Evolutionary conservation across 371 early-diverging fungal genomes (phyloP), one percentile per base, ranked within the genome.

Genomic region (Syncephalastrum monosporum): DNA sequence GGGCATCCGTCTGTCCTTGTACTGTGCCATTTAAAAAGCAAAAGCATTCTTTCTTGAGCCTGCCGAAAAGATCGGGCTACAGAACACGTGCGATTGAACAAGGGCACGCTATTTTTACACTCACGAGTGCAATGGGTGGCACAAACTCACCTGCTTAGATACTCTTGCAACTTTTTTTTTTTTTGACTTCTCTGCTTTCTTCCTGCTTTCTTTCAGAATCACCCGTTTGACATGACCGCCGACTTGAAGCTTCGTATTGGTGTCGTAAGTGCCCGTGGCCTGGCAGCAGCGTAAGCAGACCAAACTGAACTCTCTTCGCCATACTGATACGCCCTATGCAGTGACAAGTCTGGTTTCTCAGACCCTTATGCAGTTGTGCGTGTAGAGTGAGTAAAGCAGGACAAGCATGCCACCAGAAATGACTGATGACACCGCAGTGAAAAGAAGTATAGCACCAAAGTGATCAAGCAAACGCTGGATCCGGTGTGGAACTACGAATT

Each of bases 401-500:
- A 33, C 7, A 33, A 3, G 38, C 38, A n/a, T 21, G n/a, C 21
- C 21, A 13, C 45, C 45, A 27, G 38, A 5, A 12, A 33, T 33
- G 38, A 10, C 38, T 45, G n/a, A 23, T 45, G 17, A n/a, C 12
- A 25, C 3, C 42, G 5, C 46, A 88, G 88, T 10, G 82, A 82
- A 38, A 84, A 85, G 62, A 85, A 82, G 48, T 82, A 82, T 56
- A 82, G 80, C 14, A 91, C 93, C 24, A 73, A 83, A 25, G 83
- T 88, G 5, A 65, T 90, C 55, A 69, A 78, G 54, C 82, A 87
- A 55, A 86, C 79, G 13, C 65, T 93, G 45, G 81, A 86, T 55
- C 94, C 94, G 1, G 79, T 74, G 19, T 93, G 94, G 92, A 80
- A 91, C 53, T 81, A 74, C 10, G 67, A 80, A 49, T 89, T 90